A percentile compares a stretch with the other conserved stretches of the same genome.
phyloP scores from a whole-genome alignment of 78 protist genomes.

The Dictyostelium firmibasis region DNA sequence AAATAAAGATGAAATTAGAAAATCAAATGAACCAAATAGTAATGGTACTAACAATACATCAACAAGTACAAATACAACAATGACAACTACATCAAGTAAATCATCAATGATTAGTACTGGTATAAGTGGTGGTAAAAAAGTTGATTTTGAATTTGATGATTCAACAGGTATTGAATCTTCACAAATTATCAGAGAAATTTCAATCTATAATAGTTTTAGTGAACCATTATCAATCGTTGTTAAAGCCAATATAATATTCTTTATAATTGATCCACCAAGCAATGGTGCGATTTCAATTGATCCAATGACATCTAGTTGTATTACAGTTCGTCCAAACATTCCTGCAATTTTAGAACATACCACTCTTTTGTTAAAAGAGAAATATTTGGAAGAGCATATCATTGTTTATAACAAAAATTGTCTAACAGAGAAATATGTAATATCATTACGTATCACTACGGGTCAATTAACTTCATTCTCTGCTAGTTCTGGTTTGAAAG shows the following conservation, averaged over 20 bases:
- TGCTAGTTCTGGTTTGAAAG: constrained; percentile 66
- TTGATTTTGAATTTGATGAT: constrained; percentile 29
- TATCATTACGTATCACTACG: constrained; percentile 46
- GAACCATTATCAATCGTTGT: background rate
- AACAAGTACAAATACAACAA: background rate
- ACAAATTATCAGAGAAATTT: background rate
- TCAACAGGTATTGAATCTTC: background rate
- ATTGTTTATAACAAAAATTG: constrained; percentile 42
- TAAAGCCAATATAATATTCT: constrained; percentile 6
- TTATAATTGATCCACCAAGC: background rate
- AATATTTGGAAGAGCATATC: constrained; percentile 62
- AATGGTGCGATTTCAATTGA: background rate
- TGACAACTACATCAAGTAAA: background rate
- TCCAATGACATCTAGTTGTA: background rate
- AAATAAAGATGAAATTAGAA: background rate
- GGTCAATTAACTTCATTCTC: constrained; percentile 73
- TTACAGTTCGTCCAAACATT: constrained; percentile 38
- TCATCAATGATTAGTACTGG: background rate
- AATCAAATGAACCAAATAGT: background rate
- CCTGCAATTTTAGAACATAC: constrained; percentile 34
- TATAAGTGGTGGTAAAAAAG: background rate
- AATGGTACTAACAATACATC: background rate
- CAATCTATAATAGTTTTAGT: constrained; percentile 22
- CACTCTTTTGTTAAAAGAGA: constrained; percentile 34
- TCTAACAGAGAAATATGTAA: constrained; percentile 42